Percentiles rank a stretch among this genome's conserved stretches.
Evolutionary conservation across 139 green algal genomes (phyloP).

Genomic region (Bryopsis sp.): DNA sequence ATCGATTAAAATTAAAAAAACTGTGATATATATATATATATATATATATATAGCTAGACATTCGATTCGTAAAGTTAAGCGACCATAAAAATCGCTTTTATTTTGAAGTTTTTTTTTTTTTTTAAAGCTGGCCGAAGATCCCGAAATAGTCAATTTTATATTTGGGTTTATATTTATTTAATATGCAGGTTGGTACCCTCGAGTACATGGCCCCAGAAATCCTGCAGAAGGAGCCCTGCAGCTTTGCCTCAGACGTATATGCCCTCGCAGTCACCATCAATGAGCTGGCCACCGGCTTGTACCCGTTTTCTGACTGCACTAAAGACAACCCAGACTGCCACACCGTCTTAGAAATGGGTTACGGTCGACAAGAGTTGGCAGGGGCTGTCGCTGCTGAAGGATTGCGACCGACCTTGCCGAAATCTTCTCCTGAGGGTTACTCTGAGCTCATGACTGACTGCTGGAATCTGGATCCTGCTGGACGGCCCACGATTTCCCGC

Average conservation of each 20-base stretch:
- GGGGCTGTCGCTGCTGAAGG: constrained; percentile 69
- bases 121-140: no score
- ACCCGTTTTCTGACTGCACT: constrained; percentile 28
- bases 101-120: no score
- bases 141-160: no score
- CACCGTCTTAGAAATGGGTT: constrained; percentile 84
- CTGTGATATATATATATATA: constrained; percentile 1
- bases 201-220: constrained; percentile 89
- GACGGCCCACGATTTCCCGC: constrained; percentile 34
- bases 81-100: no score
- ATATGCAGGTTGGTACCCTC: constrained; percentile 76
- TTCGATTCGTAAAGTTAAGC: no score
- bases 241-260: constrained; percentile 64
- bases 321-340: constrained; percentile 76
- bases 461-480: constrained; percentile 45
- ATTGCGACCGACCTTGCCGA: constrained; percentile 55
- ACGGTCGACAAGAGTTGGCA: constrained; percentile 74
- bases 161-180: no score
- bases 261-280: constrained; percentile 63
- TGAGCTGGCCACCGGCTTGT: constrained; percentile 46
- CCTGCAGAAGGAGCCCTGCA: constrained; percentile 17
- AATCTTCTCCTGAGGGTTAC: constrained; percentile 13
- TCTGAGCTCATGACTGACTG: constrained; percentile 41
- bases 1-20: background rate
- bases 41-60: no score